Conservation (phyloP, 2,329 filamentous ascomycete genomes). For the Aspergillus glaucus region DNA sequence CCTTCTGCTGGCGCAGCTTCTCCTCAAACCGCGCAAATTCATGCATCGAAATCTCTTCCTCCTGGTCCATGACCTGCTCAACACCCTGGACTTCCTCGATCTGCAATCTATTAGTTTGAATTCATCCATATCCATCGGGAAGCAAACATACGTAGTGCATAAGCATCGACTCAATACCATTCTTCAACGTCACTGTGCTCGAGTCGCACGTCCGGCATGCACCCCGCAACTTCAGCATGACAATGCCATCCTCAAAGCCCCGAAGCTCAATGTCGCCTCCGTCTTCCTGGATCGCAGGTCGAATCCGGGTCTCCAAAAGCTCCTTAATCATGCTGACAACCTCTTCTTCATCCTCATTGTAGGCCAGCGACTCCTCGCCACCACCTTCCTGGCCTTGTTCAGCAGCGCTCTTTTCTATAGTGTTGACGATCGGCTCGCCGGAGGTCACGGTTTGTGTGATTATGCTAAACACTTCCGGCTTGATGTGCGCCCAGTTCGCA, state of each 20-base stretch:
- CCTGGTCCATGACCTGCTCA: slow-evolving; percentile 80
- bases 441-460: slow-evolving; percentile 89
- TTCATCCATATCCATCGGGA: not conserved
- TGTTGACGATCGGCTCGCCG: slow-evolving; percentile 73
- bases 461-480: slow-evolving; percentile 88
- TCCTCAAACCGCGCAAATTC: slow-evolving; percentile 97
- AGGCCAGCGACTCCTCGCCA: slow-evolving; percentile 66
- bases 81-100: slow-evolving; percentile 95
- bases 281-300: slow-evolving; percentile 94
- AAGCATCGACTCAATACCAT: slow-evolving; percentile 96
- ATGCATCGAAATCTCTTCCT: slow-evolving; percentile 77
- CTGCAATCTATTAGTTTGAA: slow-evolving; percentile 41
- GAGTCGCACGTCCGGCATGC: slow-evolving; percentile 95
- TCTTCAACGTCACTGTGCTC: slow-evolving; percentile 93
- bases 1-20: slow-evolving; percentile 59
- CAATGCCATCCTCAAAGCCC: slow-evolving; percentile 79
- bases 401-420: slow-evolving; percentile 54
- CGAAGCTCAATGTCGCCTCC: slow-evolving; percentile 95
- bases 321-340: slow-evolving; percentile 99
- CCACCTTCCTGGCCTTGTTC: slow-evolving; percentile 44
- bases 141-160: slow-evolving; percentile 76
- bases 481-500: slow-evolving; percentile 88
- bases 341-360: slow-evolving; percentile 86
- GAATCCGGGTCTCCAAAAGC: slow-evolving; percentile 85
- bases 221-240: slow-evolving; percentile 79